Conservation (phyloP, 805 yeast genomes). For the Candida khao-thaluensis region DNA sequence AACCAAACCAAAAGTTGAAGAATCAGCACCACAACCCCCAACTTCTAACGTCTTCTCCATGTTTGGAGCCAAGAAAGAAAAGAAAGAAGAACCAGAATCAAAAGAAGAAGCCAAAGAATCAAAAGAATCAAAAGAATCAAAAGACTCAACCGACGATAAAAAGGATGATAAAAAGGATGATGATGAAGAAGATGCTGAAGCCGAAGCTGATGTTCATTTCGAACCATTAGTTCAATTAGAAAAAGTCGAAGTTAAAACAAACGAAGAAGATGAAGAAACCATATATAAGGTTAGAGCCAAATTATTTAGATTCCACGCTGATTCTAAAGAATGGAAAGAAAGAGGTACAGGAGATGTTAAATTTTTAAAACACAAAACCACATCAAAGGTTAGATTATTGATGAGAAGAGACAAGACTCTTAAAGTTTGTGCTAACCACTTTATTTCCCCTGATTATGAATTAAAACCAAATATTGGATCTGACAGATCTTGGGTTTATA, state of each 20-base stretch:
- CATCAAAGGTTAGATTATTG: constrained; percentile 81
- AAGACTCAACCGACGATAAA: too few relatives aligned
- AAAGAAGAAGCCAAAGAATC: constrained; percentile 24
- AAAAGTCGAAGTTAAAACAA: constrained; percentile 94
- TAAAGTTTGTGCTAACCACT: constrained; percentile 97
- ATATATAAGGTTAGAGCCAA: constrained; percentile 83
- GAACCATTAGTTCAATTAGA: constrained; percentile 95
- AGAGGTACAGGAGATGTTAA: constrained; percentile 99
- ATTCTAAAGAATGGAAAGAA: constrained; percentile 95
- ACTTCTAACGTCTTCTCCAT: constrained; percentile 84
- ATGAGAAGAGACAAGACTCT: constrained; percentile 99
- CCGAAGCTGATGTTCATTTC: constrained; percentile 84
- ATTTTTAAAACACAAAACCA: constrained; percentile 82
- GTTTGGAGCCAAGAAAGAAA: constrained; percentile 89
- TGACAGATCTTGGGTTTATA: constrained; percentile 98
- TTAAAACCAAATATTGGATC: constrained; percentile 93
- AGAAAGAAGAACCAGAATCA: constrained; percentile 45
- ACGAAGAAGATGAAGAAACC: constrained; percentile 33
- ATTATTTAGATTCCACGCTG: constrained; percentile 84
- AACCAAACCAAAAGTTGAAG: constrained; percentile 19
- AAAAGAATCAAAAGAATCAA: constrained; percentile 23
- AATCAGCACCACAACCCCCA: constrained; percentile 37
- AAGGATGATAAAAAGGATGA: constrained; percentile 46
- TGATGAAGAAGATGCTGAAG: constrained; percentile 57
- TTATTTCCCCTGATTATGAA: constrained; percentile 74